Base-by-base conservation (phyloP, 2,329 filamentous ascomycete genomes). In the Trichoderma afroharzianum region DNA sequence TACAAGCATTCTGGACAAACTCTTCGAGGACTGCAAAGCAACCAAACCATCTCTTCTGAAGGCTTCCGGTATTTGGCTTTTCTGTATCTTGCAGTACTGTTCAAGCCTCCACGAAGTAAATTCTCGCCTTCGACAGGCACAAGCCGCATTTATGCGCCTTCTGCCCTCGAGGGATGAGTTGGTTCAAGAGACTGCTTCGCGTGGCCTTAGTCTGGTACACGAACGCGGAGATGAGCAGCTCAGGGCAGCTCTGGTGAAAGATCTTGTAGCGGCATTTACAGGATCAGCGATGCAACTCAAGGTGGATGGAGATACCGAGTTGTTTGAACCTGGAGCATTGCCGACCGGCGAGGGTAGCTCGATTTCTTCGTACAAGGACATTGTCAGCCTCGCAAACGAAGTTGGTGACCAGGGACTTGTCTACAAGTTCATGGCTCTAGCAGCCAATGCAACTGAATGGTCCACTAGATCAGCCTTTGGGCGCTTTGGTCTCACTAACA, bases 361-460 rank as follows among this genome's bases (percentile, higher is more conserved):
- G 0, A 89, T 98, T 70, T 98, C 94, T 0, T 98, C 95, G 0
- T 99, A 99, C 84, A 97, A 97, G 79, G 96, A 99, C 78, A 98
- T 99, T 75, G 93, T 99, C 81, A 96, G 88, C 75, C 85, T 99
- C 62, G 96, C 96, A n/a, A 93, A 95, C 57, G 96, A 99, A 82
- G 95, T 98, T 39, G 96, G 96, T 12, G 95, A 99, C 77, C 95
- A 96, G 72, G 95, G 93, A 76, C 85, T 99, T n/a, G 93, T 98
- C 1, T 99, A 99, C 84, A 94, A 95, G 73, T 98, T 99, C 83
- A 99, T 99, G 96, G 95, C 95, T 0, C 87, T 99, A 75, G 96
- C 96, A 3, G 94, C 94, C 2, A 97, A 98, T 77, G 97, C 97
- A 62, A 94, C 95, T 0, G 97, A 97, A 18, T 99, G 96, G 96